Evolutionary conservation across 225 moss, liverwort and hornwort species (phyloP), one percentile per base, ranked within the genome.

Genomic region (Physcomitrellopsis africana): DNA sequence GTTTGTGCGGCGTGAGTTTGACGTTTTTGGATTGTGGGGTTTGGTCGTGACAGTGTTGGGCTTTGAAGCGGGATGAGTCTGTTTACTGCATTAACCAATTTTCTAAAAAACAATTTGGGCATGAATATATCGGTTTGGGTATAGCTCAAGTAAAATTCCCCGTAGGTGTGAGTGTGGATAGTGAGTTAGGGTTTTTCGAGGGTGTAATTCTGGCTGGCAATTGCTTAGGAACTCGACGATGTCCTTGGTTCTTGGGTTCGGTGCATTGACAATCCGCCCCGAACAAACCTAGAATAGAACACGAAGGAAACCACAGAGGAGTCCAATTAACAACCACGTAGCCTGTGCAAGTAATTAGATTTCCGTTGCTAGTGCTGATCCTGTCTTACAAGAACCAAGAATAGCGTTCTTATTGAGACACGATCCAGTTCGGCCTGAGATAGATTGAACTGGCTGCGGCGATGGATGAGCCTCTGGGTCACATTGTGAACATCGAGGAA

Each of bases 381-480:
- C 32, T 37, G 32, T 37, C 32, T 37, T 4, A 4, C 1, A 37
- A 37, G 32, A 37, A 37, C 32, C 32, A 37, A 37, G 3, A 23
- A 17, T 57, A 57, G 3, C 3, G 37, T 13, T 20, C 55, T 26
- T n/a, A 27, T 45, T 20, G 76, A 63, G 67, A 54, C 49, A 14
- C 19, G 22, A n/a, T 43, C 64, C 16, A 22, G 67, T 47, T 67
- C 19, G 9, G 48, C 48, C n/a, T 43, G 23, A 59, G 51, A 53
- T 61, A 69, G 13, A 24, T 49, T 47, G 57, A 46, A 7, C 68
- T 20, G 60, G 43, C 65, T 20, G 58, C 65, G 65, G 57, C 48
- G 42, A 61, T 67, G 67, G 79, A 60, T 51, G 73, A 68, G 12
- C 42, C 26, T 26, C 49, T 44, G 52, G 60, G 16, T 27, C 19